A percentile compares a stretch with the other conserved stretches of the same genome.
Evolutionary conservation across 768 basidiomycete species (phyloP).

Genomic region (Suillus tomentosus): DNA sequence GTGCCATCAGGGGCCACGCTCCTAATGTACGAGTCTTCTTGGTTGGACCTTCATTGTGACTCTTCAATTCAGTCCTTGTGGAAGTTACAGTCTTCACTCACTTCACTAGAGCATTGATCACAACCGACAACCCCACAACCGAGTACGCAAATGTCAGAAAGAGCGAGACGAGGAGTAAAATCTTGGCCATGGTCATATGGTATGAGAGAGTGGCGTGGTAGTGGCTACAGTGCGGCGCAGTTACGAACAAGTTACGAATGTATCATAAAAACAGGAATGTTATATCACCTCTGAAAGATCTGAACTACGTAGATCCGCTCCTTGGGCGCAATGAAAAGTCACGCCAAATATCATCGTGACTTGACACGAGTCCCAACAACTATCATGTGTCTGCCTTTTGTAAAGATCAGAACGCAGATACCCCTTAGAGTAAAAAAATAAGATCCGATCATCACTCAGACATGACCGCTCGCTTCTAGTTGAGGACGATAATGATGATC

Average conservation of each 20-base stretch:
- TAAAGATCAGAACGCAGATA: background rate
- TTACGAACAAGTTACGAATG: background rate
- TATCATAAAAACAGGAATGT: background rate
- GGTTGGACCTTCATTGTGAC: slow-evolving; percentile 9
- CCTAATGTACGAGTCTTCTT: slow-evolving; percentile 8
- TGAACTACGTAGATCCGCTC: background rate
- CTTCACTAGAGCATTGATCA: slow-evolving; percentile 15
- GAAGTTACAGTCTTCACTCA: slow-evolving; percentile 8
- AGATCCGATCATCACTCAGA: background rate
- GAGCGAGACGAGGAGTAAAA: slow-evolving; percentile 20
- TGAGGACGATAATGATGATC: background rate
- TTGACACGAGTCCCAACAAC: background rate
- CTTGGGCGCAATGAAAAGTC: slow-evolving; percentile 4
- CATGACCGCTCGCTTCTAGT: too few species aligned
- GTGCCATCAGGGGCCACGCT: background rate
- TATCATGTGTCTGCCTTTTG: background rate
- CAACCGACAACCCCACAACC: slow-evolving; percentile 15
- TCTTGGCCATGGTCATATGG: background rate
- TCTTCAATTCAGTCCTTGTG: background rate
- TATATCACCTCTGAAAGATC: background rate
- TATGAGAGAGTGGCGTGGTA: background rate
- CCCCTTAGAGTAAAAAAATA: background rate
- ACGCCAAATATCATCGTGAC: background rate
- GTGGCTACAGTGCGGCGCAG: background rate
- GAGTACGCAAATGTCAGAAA: slow-evolving; percentile 33